Conservation (phyloP, 768 basidiomycete species). For the Aureoboletus auriporus region DNA sequence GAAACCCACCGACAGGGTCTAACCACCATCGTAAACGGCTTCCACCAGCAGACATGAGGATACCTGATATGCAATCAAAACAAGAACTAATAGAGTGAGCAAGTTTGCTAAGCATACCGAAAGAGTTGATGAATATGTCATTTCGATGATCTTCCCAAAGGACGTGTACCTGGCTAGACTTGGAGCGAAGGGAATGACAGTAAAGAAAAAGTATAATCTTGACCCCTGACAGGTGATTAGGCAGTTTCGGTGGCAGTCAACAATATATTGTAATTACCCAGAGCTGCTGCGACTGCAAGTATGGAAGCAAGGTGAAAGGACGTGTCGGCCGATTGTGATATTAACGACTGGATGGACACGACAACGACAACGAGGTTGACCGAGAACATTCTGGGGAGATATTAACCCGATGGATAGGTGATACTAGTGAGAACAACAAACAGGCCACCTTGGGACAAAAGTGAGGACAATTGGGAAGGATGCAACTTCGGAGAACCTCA, state of each 20-base stretch:
- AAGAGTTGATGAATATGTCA: slow-evolving; percentile 81
- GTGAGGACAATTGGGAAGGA: slow-evolving; percentile 2
- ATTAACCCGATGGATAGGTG: neutral
- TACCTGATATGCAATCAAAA: slow-evolving; percentile 40
- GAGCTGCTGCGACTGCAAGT: slow-evolving; percentile 76
- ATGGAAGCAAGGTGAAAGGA: slow-evolving; percentile 79
- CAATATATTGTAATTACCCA: slow-evolving; percentile 40
- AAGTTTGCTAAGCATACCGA: slow-evolving; percentile 45
- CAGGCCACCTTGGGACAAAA: slow-evolving; percentile 42
- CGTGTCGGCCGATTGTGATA: slow-evolving; percentile 52
- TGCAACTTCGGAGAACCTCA: slow-evolving; percentile 17
- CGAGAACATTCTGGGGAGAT: slow-evolving; percentile 67
- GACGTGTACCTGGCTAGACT: slow-evolving; percentile 89
- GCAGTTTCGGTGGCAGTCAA: neutral
- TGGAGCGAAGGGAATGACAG: slow-evolving; percentile 71
- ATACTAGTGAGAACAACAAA: slow-evolving; percentile 17
- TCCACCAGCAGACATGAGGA: slow-evolving; percentile 80
- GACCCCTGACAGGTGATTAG: slow-evolving; percentile 45
- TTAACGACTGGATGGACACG: slow-evolving; percentile 73
- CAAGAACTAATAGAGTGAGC: neutral
- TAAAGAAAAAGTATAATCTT: slow-evolving; percentile 88
- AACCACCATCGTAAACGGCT: slow-evolving; percentile 81
- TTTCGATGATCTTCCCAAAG: slow-evolving; percentile 97
- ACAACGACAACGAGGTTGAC: slow-evolving; percentile 92
- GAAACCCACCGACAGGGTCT: slow-evolving; percentile 74